Base-by-base conservation (phyloP, 768 basidiomycete genomes). In the Suillus discolor region DNA sequence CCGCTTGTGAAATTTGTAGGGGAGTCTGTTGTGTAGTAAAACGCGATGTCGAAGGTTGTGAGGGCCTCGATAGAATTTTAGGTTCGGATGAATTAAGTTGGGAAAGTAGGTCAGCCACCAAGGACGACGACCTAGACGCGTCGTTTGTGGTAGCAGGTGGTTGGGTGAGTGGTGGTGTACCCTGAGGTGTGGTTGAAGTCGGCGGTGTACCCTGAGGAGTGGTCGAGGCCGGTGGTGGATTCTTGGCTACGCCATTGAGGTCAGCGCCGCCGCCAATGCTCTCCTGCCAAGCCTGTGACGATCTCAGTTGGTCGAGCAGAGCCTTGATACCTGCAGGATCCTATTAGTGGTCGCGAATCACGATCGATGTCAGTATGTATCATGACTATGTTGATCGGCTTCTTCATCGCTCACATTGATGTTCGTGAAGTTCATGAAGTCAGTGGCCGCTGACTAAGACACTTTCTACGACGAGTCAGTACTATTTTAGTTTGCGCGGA, bases 251-350 rank as follows among this genome's bases (percentile, higher is more conserved):
- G 39, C 57, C 38, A 36, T 16, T 9, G 23, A 16, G 8, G n/a
- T 45, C 62, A 49, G 72, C 42, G 42, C 42, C 59, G 59, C 60
- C 72, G 18, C 59, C 73, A 18, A 80, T 68, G 2, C 80, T 72
- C 59, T 88, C 81, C 70, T 89, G 84, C 91, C 90, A 93, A 28
- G 87, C 89, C 70, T 86, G 82, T 4, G 92, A 93, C 3, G 82
- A 76, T 61, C 85, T 81, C 15, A 94, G 80, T 67, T 86, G 85
- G 62, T 93, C 89, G 20, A 95, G 83, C 31, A 94, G 82, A 34
- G 90, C 87, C 70, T 86, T 84, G 57, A 95, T 82, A 54, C 84
- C 85, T 66, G 80, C 80, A 57, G 88, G 80, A 75, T 93, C 90
- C 91, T 93, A 72, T 9, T 25, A 20, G 25, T 59, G 23, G 23